Evolutionary conservation across 2,329 filamentous ascomycete genomes (phyloP), one percentile per base, ranked within the genome.

Genomic region (Phialocephala subalpina): DNA sequence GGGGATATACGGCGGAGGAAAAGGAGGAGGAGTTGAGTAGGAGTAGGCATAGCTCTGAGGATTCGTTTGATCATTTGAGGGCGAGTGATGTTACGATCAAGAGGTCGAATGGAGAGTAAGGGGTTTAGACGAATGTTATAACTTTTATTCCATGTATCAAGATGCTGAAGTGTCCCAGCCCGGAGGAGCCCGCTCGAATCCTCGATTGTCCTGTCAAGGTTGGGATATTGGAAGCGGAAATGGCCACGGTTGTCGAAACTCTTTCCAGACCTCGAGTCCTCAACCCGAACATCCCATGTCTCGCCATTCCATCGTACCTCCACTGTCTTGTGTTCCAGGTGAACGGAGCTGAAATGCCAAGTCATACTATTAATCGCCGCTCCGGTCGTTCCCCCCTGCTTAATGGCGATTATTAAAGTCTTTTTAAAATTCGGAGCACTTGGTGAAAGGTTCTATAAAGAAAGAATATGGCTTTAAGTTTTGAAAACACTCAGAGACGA

Each of bases 1-100:
- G 49, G 16, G 49, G 49, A n/a, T 42, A 42, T 42, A 42, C 38
- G 38, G 12, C 5, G 18, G 61, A 67, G 4, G 66, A 61, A 22
- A 62, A 64, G 45, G 65, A 64, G 45, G 65, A 61, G 55, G 57
- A 52, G 42, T 62, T 64, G 60, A 63, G 56, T 59, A 52, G 53
- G 40, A 72, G 71, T 58, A 55, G 45, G 27, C 57, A 66, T 45
- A 66, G 65, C 47, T 71, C 69, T 47, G 73, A 73, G 59, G 73
- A 74, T 59, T 71, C 69, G 60, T 75, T 73, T 72, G 72, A 74
- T 67, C 66, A 74, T 42, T 67, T 74, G 67, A 69, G 71, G 40
- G 72, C 59, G 52, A 68, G 66, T 60, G 68, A 70, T 62, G 67
- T 68, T 49, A 66, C 67, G n/a, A 58, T 62, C 16, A 64, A n/a